Evolutionary conservation across 2,329 filamentous ascomycete species (phyloP), one percentile per base, ranked within the genome.

Genomic region (Verticillium nubilum): DNA sequence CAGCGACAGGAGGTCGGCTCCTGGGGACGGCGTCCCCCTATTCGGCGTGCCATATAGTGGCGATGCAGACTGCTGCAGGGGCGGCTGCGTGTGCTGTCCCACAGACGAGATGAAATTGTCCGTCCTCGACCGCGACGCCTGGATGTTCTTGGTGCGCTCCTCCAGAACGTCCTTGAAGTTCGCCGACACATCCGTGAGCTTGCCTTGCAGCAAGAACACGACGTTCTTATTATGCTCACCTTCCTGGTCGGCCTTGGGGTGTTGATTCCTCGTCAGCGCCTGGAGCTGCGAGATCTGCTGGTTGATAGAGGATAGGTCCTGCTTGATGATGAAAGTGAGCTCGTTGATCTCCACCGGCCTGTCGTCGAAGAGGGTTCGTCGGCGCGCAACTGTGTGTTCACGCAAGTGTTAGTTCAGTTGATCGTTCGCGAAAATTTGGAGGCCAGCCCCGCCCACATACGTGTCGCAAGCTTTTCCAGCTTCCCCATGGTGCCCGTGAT

Each of bases 191-290:
- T 97, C 92, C 42, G 92, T 94, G 47, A 98, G 80, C 70, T 95
- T 95, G 63, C 92, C 91, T 75, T 97, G 92, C 19, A 98, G 79
- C 71, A 98, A 82, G 63, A 96, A 87, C 3, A 97, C 91, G 31
- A 98, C 95, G 70, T 98, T 97, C 76, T 97, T 96, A 80, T 96
- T 97, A 78, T 99, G 96, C 72, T 98, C 93, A 67, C 92, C 92
- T 74, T 97, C 92, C 71, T 97, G 93, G 66, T 85, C 86, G 64
- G 77, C 80, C 66, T 80, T 84, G 52, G 90, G 89, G 67, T 94
- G 89, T 73, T 93, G 88, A 61, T 90, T 84, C 58, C 87, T 85
- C 15, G 92, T 89, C 53, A 97, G 81, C 6, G 83, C 78, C 71
- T 96, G 91, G n/a, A 99, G 80, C 10, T 82, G 81, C 53, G 90